phyloP scores from a whole-genome alignment of 2,329 filamentous ascomycete species.

The Verticillium nonalfalfae region DNA sequence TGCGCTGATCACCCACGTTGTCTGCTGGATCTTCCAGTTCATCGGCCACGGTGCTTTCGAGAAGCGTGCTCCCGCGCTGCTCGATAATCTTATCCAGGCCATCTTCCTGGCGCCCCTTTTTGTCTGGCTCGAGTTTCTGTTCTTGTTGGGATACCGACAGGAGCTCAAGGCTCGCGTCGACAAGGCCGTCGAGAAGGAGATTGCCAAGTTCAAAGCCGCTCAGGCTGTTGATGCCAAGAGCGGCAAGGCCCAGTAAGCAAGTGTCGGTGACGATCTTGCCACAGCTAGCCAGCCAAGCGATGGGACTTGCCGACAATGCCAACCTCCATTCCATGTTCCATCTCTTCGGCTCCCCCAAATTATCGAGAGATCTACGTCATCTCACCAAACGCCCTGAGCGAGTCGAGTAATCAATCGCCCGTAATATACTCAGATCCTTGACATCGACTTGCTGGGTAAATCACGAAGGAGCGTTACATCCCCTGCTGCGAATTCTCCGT shows the following conservation, averaged over 20 bases:
- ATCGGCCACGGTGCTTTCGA: constrained; percentile 87
- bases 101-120: constrained; percentile 92
- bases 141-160: constrained; percentile 82
- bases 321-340: background rate
- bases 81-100: constrained; percentile 90
- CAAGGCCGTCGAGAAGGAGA: constrained; percentile 66
- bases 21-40: constrained; percentile 85
- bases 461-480: background rate
- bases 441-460: background rate
- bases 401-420: background rate
- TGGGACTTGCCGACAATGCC: background rate
- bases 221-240: constrained; percentile 41
- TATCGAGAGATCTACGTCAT: background rate
- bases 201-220: constrained; percentile 63
- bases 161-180: constrained; percentile 80
- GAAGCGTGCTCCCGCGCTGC: constrained; percentile 75
- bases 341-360: background rate
- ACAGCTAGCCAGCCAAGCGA: background rate
- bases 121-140: constrained; percentile 92
- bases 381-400: background rate
- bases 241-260: constrained; percentile 42
- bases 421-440: background rate
- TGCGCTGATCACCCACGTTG: constrained; percentile 62
- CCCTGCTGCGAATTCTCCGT: background rate
- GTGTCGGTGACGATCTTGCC: background rate